Base-by-base conservation (phyloP, 176 grass and related monocot genomes). In the Musa schizocarpa region DNA sequence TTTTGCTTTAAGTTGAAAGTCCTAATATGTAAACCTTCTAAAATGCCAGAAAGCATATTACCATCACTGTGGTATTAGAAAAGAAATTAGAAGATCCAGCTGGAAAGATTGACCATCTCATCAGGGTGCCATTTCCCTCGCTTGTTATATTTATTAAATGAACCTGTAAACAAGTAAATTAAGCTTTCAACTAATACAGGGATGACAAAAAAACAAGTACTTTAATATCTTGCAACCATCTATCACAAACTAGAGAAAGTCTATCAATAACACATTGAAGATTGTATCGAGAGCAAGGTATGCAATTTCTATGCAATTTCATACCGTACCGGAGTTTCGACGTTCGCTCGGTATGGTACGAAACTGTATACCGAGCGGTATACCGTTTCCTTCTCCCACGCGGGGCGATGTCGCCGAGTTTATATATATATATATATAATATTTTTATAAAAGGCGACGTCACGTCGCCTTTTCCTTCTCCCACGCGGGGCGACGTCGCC, bases 1-100 rank as follows among this genome's bases (percentile, higher is more conserved):
- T 67, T 34, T 5, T 11, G 13, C 2, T 66, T 13, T 14, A 56
- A 56, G 11, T 74, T 12, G 57, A 9, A 74, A 16, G 11, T 2
- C 22, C 24, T 43, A 87, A 81, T 66, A 57, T 74, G 50, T 54
- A 74, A 43, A 78, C 50, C 14, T 49, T 19, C 13, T 65, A 79
- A 76, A 43, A 77, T 81, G 53, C n/a, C 17, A 81, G 61, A 65
- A 59, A 62, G 43, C 65, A 71, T 65, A 22, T 50, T 94, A 99
- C 91, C 96, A 95, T 99, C 50, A 86, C 91, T 81, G 76, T 86
- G 76, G 88, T 52, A 68, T 91, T 99, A 74, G 96, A 95, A 89
- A 99, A 94, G 74, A 88, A 85, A 80, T 91, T 85, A 81, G 79
- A 85, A 78, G 95, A 82, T 77, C 84, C 91, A 26, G 88, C 91